Evolutionary conservation across 139 green algal species (phyloP), one percentile per base, ranked within the genome.

Genomic region (Chlorella sp.): DNA sequence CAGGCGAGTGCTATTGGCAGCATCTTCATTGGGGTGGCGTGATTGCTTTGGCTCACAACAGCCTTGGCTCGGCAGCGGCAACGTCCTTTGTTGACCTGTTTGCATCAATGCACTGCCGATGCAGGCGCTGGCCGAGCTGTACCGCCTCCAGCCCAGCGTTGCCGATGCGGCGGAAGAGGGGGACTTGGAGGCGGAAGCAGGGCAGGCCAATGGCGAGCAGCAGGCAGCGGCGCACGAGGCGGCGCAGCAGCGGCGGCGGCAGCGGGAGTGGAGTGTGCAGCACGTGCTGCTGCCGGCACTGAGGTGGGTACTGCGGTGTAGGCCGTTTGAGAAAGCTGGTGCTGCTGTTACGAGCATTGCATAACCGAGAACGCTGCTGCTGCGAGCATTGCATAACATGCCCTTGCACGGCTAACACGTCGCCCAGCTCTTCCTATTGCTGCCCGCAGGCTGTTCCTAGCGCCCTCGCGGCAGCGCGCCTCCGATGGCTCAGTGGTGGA

Each of bases 401-500:
- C 41, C 34, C 69, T 3, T 76, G 14, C 34, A 44, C 14, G 34
- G 32, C 3, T 73, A 17, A 30, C 28, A 26, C 30, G 16, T 38
- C 5, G 4, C 28, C 36, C 30, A 16, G 56, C 28, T 64, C 38
- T 70, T 73, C 30, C 40, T 38, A 19, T 85, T 14, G 87, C 88
- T 32, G 58, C 48, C n/a, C 65, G 76, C 48, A 88, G 85, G 62
- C 58, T 46, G 28, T 89, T 88, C 79, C 74, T 96, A 26, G 80
- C 80, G 75, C 93, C 94, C 1, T 62, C 85, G 9, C 65, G 72
- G 14, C 24, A 62, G 51, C 84, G 92, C 3, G 90, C 90, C 22
- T 89, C 74, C 7, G 95, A 97, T 84, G 95, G 94, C 62, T 93
- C 84, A 26, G 87, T 95, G 17, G 78, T 98, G 48, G 92, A 98